These are phyloP conservation scores for Eucalyptus pumila DNA, from an alignment of 345 rosid genomes.

Conservation along the genomic window DNA sequence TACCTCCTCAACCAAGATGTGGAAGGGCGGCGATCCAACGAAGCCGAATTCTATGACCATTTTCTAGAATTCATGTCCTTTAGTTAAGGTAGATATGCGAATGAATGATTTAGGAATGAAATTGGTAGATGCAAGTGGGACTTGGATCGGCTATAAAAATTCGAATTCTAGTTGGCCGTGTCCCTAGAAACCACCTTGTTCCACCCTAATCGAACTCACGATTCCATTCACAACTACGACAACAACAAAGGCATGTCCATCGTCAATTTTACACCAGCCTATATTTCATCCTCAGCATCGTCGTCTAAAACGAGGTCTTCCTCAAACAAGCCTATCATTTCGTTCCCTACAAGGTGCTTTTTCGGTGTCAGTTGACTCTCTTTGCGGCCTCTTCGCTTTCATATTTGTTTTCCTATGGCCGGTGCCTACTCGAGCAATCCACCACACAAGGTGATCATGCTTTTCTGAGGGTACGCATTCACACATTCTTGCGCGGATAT, in stretches of 20 bases:
- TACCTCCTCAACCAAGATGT: neutral
- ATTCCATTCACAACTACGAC: neutral
- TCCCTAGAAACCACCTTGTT: neutral
- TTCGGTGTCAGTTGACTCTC: neutral
- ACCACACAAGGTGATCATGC: neutral
- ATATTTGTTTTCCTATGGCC: neutral
- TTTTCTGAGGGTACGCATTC: neutral
- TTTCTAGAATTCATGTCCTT: neutral
- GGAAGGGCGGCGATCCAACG: neutral
- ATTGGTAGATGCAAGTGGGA: neutral
- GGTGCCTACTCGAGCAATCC: neutral
- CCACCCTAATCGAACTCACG: neutral
- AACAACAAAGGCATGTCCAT: neutral
- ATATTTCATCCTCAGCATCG: neutral
- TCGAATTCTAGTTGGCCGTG: neutral
- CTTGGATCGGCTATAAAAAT: neutral
- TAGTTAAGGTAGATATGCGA: neutral
- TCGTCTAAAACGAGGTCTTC: neutral
- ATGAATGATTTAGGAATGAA: neutral
- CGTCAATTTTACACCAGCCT: neutral
- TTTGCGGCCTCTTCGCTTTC: neutral
- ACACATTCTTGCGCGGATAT: neutral
- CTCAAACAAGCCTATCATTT: neutral
- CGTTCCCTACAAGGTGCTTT: neutral
- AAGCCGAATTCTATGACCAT: neutral